phyloP scores from a whole-genome alignment of 1,139 yeast genomes.

The Lodderomyces beijingensis region DNA sequence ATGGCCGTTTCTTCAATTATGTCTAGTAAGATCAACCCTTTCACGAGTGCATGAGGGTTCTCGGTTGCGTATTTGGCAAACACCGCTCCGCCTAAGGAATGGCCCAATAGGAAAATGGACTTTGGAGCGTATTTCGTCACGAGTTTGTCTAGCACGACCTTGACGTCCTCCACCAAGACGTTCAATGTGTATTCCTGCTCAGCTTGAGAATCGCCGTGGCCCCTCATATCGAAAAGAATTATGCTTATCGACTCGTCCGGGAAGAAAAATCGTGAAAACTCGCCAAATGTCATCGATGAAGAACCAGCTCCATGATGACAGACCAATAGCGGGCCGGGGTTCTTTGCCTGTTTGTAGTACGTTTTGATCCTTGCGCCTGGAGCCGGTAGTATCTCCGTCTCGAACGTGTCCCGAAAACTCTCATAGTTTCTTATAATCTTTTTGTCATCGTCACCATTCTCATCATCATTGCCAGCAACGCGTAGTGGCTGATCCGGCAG shows the following conservation, averaged over 20 bases:
- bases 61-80: constrained; percentile 44
- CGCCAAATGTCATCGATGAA: constrained; percentile 72
- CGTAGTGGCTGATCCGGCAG: too few species aligned
- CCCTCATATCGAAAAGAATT: constrained; percentile 73
- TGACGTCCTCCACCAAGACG: constrained; percentile 55
- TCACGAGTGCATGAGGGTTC: constrained; percentile 19
- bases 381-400: too few species aligned
- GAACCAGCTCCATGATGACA: constrained; percentile 97
- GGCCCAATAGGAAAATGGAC: constrained; percentile 63
- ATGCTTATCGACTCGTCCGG: constrained; percentile 40
- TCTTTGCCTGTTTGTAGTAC: constrained; percentile 55
- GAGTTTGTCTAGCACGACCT: constrained; percentile 40
- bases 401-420: too few species aligned
- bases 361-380: constrained; percentile 41
- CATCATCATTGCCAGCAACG: too few species aligned
- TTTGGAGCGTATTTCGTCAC: constrained; percentile 16
- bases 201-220: constrained; percentile 57
- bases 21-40: constrained; percentile 77
- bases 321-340: constrained; percentile 53
- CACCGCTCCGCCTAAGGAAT: constrained; percentile 89
- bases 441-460: constrained; percentile 1
- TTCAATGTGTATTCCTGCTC: constrained; percentile 44
- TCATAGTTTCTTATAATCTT: neutral
- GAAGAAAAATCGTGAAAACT: constrained; percentile 32
- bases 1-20: constrained; percentile 93